These are phyloP conservation scores for Chrysanthemum makinoi DNA, from an alignment of 129 eudicot genomes.

Conservation along the genomic window DNA sequence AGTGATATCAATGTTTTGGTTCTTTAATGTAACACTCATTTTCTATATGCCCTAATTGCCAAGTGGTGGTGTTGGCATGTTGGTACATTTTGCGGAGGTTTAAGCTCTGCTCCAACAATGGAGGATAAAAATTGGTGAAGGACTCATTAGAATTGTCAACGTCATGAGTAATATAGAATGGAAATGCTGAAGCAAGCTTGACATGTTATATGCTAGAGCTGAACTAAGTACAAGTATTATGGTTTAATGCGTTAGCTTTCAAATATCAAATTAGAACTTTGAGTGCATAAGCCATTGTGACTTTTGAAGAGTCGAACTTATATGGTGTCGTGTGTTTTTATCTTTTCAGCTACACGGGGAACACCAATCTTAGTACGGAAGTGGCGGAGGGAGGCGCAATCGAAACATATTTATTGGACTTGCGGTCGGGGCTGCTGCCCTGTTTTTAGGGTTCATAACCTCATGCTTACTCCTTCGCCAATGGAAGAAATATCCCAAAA, in stretches of 20 bases:
- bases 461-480: too few relatives aligned
- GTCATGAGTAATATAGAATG: not conserved
- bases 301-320: not conserved
- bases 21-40: not conserved
- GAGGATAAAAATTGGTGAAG: not conserved
- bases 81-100: not conserved
- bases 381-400: conserved; percentile 39
- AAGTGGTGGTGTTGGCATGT: not conserved
- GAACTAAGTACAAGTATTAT: too few relatives aligned
- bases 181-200: not conserved
- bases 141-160: not conserved
- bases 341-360: conserved; percentile 71
- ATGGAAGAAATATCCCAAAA: too few relatives aligned
- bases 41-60: not conserved
- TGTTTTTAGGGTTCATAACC: conserved; percentile 69
- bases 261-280: too few relatives aligned
- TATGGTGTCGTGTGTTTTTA: not conserved
- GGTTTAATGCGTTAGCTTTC: too few relatives aligned
- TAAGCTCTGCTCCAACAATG: not conserved
- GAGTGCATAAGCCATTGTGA: too few relatives aligned
- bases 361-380: conserved; percentile 61
- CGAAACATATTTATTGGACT: conserved; percentile 68
- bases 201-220: not conserved
- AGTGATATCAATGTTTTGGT: not conserved
- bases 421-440: conserved; percentile 68